Percentiles rank a stretch among this genome's conserved stretches.
Evolutionary conservation across 2,329 filamentous ascomycete species (phyloP).

Genomic region (Hymenoscyphus fructigenus): DNA sequence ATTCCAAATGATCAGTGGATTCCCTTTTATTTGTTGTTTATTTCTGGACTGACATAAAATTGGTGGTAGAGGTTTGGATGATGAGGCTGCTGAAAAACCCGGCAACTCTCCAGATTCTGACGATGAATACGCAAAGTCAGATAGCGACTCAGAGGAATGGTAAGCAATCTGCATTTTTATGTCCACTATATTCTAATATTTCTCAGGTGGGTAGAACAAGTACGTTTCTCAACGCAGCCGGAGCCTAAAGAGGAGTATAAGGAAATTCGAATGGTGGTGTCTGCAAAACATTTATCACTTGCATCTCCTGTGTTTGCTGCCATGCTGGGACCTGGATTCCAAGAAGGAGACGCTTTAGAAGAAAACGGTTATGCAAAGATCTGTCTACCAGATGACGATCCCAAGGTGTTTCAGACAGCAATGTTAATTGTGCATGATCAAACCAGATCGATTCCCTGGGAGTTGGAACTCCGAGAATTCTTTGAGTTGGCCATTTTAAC

Average conservation of each 20-base stretch:
- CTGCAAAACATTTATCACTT: not conserved
- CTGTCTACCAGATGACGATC: not conserved
- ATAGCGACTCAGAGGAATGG: too few species aligned
- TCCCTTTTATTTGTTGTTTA: too few species aligned
- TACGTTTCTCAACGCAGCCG: not conserved
- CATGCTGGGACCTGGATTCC: not conserved
- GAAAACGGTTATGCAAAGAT: not conserved
- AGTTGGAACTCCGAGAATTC: not conserved
- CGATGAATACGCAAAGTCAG: too few species aligned
- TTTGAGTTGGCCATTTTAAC: not conserved
- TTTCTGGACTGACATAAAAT: too few species aligned
- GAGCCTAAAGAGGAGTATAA: not conserved
- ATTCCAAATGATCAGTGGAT: too few species aligned
- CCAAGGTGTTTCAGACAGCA: not conserved
- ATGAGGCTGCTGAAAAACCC: too few species aligned
- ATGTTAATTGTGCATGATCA: not conserved
- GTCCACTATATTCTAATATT: too few species aligned
- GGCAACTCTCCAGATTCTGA: too few species aligned
- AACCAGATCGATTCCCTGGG: not conserved
- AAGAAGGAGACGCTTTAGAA: not conserved
- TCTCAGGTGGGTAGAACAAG: too few species aligned
- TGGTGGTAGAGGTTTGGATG: too few species aligned
- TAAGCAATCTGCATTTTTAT: too few species aligned
- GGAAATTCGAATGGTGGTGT: not conserved
- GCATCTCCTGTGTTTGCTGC: not conserved